A percentile compares a stretch with the other conserved stretches of the same genome.
Conservation (phyloP, 306 rosid genomes). For the Nissolia schottii region DNA sequence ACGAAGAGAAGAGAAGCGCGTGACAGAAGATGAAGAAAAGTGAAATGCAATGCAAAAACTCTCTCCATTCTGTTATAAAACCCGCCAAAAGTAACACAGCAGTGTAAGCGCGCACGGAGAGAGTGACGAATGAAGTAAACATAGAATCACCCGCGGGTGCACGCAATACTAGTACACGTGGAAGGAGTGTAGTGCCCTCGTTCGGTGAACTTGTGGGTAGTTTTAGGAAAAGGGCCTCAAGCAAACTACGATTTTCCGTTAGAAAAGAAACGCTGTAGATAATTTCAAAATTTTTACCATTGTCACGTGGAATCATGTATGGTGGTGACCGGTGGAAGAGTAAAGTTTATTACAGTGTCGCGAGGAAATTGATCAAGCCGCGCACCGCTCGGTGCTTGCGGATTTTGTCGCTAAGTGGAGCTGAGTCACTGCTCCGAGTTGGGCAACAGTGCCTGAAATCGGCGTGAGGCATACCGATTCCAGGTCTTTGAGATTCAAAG, state of each 20-base stretch:
- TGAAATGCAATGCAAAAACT: neutral
- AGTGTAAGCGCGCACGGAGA: neutral
- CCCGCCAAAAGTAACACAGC: slow-evolving; percentile 13
- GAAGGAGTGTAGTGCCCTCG: neutral
- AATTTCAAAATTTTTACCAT: neutral
- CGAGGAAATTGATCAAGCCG: too few relatives aligned
- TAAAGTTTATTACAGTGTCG: neutral
- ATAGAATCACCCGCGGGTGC: neutral
- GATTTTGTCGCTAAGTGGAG: too few relatives aligned
- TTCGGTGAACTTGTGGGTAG: neutral
- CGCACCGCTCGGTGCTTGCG: too few relatives aligned
- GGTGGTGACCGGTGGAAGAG: too few relatives aligned
- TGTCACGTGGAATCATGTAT: neutral
- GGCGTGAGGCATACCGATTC: too few relatives aligned
- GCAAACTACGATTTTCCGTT: too few relatives aligned
- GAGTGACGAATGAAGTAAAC: neutral
- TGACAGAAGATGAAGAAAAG: neutral
- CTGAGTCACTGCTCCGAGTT: too few relatives aligned
- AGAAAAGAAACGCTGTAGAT: neutral
- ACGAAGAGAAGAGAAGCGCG: neutral
- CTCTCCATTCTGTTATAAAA: neutral
- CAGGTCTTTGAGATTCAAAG: too few relatives aligned
- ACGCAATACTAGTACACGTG: neutral
- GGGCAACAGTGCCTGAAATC: too few relatives aligned
- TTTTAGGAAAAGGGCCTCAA: neutral